Percentiles rank a stretch among this genome's conserved stretches.
phyloP scores from a whole-genome alignment of 108 stramenopile genomes.

The Schizochytrium sp. region DNA sequence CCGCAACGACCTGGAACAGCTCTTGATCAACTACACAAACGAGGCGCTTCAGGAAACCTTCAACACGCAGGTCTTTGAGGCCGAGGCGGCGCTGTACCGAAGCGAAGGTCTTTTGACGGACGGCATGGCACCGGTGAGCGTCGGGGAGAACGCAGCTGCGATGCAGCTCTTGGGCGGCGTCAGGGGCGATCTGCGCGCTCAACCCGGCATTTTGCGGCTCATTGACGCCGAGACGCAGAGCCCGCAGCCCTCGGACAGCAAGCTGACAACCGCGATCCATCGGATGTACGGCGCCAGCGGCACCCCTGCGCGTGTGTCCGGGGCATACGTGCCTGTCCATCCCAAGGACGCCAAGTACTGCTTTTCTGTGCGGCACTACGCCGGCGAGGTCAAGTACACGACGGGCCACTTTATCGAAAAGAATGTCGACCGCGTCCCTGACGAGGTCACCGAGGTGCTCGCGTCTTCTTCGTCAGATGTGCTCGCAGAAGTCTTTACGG shows the following conservation, averaged over 20 bases:
- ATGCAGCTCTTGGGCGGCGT: background rate
- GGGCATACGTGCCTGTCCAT: background rate
- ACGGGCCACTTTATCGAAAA: constrained; percentile 51
- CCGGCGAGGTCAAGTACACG: constrained; percentile 51
- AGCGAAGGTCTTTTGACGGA: background rate
- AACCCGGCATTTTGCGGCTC: background rate
- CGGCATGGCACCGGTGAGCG: background rate
- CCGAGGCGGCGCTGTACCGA: background rate
- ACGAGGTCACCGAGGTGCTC: background rate
- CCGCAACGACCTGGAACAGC: constrained; percentile 26
- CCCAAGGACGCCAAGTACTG: background rate
- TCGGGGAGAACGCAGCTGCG: background rate
- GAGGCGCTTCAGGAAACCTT: constrained; percentile 29
- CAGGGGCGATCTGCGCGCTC: background rate
- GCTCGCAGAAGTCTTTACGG: background rate
- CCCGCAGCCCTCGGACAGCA: constrained; percentile 13
- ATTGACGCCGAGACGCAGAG: background rate
- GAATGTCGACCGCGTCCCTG: constrained; percentile 50
- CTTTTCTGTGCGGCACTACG: constrained; percentile 55
- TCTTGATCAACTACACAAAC: constrained; percentile 35
- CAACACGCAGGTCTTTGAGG: background rate
- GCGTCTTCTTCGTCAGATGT: background rate
- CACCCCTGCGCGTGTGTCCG: background rate
- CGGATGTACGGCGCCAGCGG: background rate
- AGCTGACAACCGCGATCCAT: background rate